phyloP scores from a whole-genome alignment of 306 rosid genomes.

The Herpetospermum pedunculosum region DNA sequence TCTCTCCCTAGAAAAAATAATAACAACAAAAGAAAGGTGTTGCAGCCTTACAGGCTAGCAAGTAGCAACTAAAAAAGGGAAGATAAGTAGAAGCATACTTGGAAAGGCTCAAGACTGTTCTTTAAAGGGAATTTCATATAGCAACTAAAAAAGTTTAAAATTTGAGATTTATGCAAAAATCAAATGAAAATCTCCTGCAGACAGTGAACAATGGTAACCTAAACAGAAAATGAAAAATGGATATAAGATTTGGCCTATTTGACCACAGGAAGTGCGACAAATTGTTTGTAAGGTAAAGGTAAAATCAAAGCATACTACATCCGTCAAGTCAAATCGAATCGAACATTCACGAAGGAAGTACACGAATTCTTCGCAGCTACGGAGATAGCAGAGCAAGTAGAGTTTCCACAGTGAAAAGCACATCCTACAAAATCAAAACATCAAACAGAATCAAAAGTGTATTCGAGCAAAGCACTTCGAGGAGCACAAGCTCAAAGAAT shows the following conservation, averaged over 20 bases:
- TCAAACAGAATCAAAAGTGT: not conserved
- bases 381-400: not conserved
- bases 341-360: not conserved
- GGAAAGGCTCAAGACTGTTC: not conserved
- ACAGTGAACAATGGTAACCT: not conserved
- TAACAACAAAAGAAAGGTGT: not conserved
- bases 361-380: not conserved
- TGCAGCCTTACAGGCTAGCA: not conserved
- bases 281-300: not conserved
- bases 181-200: not conserved
- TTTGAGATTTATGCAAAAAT: not conserved
- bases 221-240: not conserved
- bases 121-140: not conserved
- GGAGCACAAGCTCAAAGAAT: not conserved
- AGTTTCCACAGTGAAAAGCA: slow-evolving; percentile 3
- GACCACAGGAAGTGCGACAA: not conserved
- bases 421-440: not conserved
- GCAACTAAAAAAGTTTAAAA: not conserved
- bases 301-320: slow-evolving; percentile 1
- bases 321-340: not conserved
- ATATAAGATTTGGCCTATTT: not conserved
- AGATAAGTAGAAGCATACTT: not conserved
- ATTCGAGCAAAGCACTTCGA: not conserved
- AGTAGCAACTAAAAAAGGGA: not conserved
- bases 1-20: not conserved